Evolutionary conservation across 1,284 basidiomycete genomes (phyloP), one percentile per base, ranked within the genome.

Genomic region (Fistulina hepatica): DNA sequence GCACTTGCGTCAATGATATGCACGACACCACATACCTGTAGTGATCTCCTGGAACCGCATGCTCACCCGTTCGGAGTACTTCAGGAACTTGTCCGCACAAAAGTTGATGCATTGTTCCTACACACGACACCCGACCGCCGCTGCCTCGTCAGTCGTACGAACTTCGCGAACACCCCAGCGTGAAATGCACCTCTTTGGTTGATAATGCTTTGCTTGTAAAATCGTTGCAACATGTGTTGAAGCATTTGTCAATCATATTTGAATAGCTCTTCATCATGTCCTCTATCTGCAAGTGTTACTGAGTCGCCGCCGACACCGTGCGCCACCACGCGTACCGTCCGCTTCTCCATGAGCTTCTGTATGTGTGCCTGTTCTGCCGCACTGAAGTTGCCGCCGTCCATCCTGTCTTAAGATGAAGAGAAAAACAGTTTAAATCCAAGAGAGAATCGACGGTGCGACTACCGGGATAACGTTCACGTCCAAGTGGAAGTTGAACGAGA

Each of bases 211-310:
- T 95, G 66, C 82, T 86, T 21, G 93, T 97, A 55, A 98, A 97
- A 60, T 98, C 94, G 57, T 95, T 91, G 54, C 84, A 85, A 62
- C 94, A 98, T 21, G 85, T 71, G 48, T 72, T 90, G 71, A 98
- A 98, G 62, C 94, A 98, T 49, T 86, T 77, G 59, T 97, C 93
- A 28, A 95, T 92, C 39, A 98, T 73, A 52, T 81, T 84, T n/a
- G 91, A 89, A 67, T 97, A 97, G 60, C 97, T 82, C 54, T 73
- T 74, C 71, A 97, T 72, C 54, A 98, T 97, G 67, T 97, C 94
- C 71, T 94, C 88, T 92, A 97, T 95, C 89, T 97, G 61, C 32
- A 40, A 35, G 27, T 21, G 27, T 33, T 37, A 31, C 25, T 20
- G 24, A 11, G 26, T n/a, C 15, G 19, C 40, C 40, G 43, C 36